Percentiles rank a stretch among this genome's conserved stretches.
phyloP scores from a whole-genome alignment of 805 yeast species.

The Brettanomyces nanus region DNA sequence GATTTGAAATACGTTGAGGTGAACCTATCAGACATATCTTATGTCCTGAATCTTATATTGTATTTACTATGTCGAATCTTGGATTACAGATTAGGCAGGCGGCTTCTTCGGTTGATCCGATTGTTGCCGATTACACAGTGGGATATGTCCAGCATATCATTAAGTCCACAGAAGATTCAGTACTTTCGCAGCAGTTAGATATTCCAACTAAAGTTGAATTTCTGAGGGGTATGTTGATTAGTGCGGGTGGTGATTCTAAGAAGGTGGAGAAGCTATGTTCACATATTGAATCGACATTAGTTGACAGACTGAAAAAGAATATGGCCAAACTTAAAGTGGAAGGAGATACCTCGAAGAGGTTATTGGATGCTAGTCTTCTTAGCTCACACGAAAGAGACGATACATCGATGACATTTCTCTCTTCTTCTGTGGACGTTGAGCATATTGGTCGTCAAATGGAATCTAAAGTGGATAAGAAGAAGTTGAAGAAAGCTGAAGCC shows the following conservation, averaged over 20 bases:
- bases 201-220: slow-evolving; percentile 61
- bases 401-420: slow-evolving; percentile 66
- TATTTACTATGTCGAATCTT: slow-evolving; percentile 24
- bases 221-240: slow-evolving; percentile 51
- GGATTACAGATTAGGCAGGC: slow-evolving; percentile 70
- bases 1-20: too few species aligned
- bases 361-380: slow-evolving; percentile 69
- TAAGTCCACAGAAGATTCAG: slow-evolving; percentile 72
- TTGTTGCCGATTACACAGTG: slow-evolving; percentile 82
- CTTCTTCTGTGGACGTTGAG: slow-evolving; percentile 78
- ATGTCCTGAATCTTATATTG: too few species aligned
- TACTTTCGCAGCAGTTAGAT: slow-evolving; percentile 65
- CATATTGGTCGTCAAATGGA: slow-evolving; percentile 89
- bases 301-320: slow-evolving; percentile 51
- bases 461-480: slow-evolving; percentile 91
- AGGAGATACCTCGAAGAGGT: slow-evolving; percentile 83
- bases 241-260: slow-evolving; percentile 73
- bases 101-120: slow-evolving; percentile 76
- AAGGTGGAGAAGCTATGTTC: slow-evolving; percentile 44
- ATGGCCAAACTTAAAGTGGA: slow-evolving; percentile 69
- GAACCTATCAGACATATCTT: too few species aligned
- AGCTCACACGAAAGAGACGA: slow-evolving; percentile 66
- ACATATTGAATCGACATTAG: slow-evolving; percentile 39
- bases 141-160: slow-evolving; percentile 85
- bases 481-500: slow-evolving; percentile 93